Evolutionary conservation across 345 rosid species (phyloP), one percentile per base, ranked within the genome.

Genomic region (Ceriops decandra): DNA sequence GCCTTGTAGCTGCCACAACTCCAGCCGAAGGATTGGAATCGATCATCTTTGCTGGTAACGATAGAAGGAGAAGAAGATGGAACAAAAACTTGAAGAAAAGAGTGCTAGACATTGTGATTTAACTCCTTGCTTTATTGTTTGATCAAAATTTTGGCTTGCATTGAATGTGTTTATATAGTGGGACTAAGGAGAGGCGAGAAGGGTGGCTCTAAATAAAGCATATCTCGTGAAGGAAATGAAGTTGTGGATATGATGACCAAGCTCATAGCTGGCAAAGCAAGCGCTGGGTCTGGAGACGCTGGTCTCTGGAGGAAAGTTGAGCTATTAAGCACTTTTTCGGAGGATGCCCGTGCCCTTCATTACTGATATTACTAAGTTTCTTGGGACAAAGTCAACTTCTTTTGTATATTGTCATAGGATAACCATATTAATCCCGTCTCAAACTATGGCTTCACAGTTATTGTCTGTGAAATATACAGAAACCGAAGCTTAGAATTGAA

Each of bases 261-360:
- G 16, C 70, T 66, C 70, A 72, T 36, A 63, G 76, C 72, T 67
- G 68, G 72, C 68, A 47, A 74, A 62, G 59, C 72, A 52, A 36
- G 24, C 38, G 63, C 63, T 28, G 63, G 52, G 8, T 11, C 35
- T 26, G 10, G 49, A 19, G 10, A 30, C 27, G 1, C 36, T 33
- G 36, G 9, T 33, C 2, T 33, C 36, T 4, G 3, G 35, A 26
- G 64, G 31, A 32, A 32, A n/a, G 56, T 26, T 35, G 47, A 60
- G 35, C 52, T 21, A 66, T 64, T 47, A 60, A 65, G 17, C 67
- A 42, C 81, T 42, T 79, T 81, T 71, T 78, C 66, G 22, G 78
- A 35, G 61, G 64, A 76, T 62, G 77, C 85, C 79, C 90, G 90
- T 85, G 90, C 79, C 53, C 67, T 61, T 68, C 85, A 66, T 81